Percentiles rank a stretch among this genome's conserved stretches.
Evolutionary conservation across 2,329 filamentous ascomycete genomes (phyloP).

Genomic region (Neoarthrinium moseri): DNA sequence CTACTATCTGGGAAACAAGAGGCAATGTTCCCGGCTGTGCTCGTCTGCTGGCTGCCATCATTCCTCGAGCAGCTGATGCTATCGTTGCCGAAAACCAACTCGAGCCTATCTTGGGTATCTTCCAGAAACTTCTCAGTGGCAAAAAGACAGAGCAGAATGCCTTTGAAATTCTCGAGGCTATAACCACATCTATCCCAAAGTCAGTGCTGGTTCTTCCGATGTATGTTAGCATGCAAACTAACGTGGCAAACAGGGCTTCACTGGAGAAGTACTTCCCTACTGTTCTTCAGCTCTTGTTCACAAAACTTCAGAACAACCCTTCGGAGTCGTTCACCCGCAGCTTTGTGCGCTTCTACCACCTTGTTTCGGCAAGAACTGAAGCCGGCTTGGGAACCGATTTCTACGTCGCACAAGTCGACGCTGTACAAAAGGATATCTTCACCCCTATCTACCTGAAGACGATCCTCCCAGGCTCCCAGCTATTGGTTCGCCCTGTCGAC

Average conservation of each 20-base stretch:
- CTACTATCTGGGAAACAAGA: slow-evolving; percentile 84
- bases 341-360: slow-evolving; percentile 93
- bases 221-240: too few species aligned
- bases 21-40: slow-evolving; percentile 92
- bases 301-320: slow-evolving; percentile 64
- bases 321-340: slow-evolving; percentile 81
- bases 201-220: slow-evolving; percentile 43
- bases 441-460: slow-evolving; percentile 81
- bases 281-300: slow-evolving; percentile 80
- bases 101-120: slow-evolving; percentile 88
- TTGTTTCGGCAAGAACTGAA: slow-evolving; percentile 76
- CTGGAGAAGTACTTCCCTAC: slow-evolving; percentile 76
- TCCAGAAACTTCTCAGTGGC: slow-evolving; percentile 80
- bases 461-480: slow-evolving; percentile 85
- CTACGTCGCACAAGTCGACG: slow-evolving; percentile 82
- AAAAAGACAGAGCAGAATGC: slow-evolving; percentile 84
- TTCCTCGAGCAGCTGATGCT: slow-evolving; percentile 70
- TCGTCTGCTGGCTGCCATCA: slow-evolving; percentile 78
- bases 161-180: slow-evolving; percentile 85
- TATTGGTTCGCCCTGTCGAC: slow-evolving; percentile 82
- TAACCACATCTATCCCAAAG: slow-evolving; percentile 71
- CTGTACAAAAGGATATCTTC: slow-evolving; percentile 78
- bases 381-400: slow-evolving; percentile 88
- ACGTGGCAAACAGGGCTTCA: slow-evolving; percentile 53
- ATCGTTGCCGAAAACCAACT: slow-evolving; percentile 80